A percentile compares a stretch with the other conserved stretches of the same genome.
phyloP scores from a whole-genome alignment of 208 protist species.

The Angomonas deanei region DNA sequence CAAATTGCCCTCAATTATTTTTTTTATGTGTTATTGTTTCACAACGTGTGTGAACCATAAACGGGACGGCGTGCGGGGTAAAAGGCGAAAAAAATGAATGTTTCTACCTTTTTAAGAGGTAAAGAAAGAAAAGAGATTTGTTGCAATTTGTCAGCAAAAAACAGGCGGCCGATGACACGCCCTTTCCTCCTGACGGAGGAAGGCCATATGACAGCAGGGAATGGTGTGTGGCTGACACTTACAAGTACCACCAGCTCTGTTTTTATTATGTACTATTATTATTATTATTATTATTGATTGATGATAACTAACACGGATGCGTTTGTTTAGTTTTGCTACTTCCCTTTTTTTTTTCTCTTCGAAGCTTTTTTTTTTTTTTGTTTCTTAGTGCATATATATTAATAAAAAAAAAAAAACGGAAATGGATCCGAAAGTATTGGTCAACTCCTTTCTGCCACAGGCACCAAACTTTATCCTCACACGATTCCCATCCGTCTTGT shows the following conservation, averaged over 20 bases:
- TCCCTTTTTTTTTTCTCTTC: not conserved
- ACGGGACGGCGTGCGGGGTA: not conserved
- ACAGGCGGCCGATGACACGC: too few relatives aligned
- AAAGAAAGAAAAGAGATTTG: not conserved
- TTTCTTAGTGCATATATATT: too few relatives aligned
- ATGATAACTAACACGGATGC: not conserved
- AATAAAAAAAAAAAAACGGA: not conserved
- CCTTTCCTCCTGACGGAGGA: too few relatives aligned
- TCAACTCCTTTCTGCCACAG: slow-evolving; percentile 16
- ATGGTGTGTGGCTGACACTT: too few relatives aligned
- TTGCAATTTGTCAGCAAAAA: too few relatives aligned
- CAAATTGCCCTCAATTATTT: too few relatives aligned
- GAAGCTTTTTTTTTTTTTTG: slow-evolving; percentile 1
- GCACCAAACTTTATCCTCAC: slow-evolving; percentile 42
- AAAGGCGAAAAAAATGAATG: too few relatives aligned
- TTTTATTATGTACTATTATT: too few relatives aligned
- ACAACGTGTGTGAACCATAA: not conserved
- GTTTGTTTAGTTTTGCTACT: not conserved
- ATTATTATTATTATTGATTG: too few relatives aligned
- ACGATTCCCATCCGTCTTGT: slow-evolving; percentile 41
- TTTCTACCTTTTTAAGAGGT: not conserved
- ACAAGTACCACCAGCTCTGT: too few relatives aligned
- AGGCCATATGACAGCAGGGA: too few relatives aligned
- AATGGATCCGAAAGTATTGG: slow-evolving; percentile 29
- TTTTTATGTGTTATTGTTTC: too few relatives aligned